phyloP scores from a whole-genome alignment of 2,329 filamentous ascomycete species.

The Aspergillus amoenus region DNA sequence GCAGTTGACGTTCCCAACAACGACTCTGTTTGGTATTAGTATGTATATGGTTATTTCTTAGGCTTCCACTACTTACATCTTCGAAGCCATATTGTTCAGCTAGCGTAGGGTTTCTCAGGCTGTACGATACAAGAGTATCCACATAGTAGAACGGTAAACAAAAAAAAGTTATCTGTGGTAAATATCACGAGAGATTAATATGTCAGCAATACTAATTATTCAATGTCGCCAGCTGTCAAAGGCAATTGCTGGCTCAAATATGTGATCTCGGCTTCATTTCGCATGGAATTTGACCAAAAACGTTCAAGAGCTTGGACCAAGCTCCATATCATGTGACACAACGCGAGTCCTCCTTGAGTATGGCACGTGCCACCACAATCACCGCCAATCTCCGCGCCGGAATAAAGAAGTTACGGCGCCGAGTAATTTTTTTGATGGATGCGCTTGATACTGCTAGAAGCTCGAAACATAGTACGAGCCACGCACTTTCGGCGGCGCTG shows the following conservation, averaged over 20 bases:
- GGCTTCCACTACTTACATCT: conserved; percentile 50
- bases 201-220: neutral
- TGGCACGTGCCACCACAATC: conserved; percentile 8
- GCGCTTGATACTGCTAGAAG: neutral
- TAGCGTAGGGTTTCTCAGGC: conserved; percentile 2
- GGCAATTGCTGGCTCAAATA: neutral
- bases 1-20: conserved; percentile 80
- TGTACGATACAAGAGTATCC: conserved; percentile 15
- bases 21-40: conserved; percentile 51
- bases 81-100: conserved; percentile 51
- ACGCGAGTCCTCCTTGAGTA: conserved; percentile 10
- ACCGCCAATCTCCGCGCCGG: conserved; percentile 29
- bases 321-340: conserved; percentile 27
- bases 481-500: conserved; percentile 24
- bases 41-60: neutral
- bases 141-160: neutral
- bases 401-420: conserved; percentile 30
- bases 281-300: conserved; percentile 17
- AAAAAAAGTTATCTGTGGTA: neutral
- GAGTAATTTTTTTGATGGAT: conserved; percentile 40
- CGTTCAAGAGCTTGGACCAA: conserved; percentile 34
- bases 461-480: conserved; percentile 20
- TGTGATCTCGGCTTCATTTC: neutral
- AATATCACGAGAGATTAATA: neutral
- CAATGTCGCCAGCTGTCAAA: neutral